These are phyloP conservation scores for Tylopilus sp. DNA, from an alignment of 768 basidiomycete genomes.

Conservation along the genomic window DNA sequence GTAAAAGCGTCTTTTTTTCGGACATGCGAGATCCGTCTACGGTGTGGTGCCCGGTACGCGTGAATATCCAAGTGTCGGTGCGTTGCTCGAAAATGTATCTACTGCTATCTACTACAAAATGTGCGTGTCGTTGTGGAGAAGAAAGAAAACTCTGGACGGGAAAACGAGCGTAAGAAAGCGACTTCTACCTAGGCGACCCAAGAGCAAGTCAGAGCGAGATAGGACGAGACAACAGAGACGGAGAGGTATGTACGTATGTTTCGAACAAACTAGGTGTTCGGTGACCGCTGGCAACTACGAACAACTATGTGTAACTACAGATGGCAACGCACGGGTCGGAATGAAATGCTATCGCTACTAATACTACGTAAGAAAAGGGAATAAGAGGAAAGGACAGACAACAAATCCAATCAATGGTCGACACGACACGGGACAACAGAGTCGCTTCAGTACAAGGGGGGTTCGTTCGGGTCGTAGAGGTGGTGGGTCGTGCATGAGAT, in stretches of 20 bases:
- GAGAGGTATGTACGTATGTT: slow-evolving; percentile 16
- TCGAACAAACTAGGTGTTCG: slow-evolving; percentile 36
- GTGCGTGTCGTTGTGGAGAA: slow-evolving; percentile 7
- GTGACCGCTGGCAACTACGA: slow-evolving; percentile 26
- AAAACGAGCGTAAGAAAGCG: neutral
- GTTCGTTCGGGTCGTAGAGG: slow-evolving; percentile 11
- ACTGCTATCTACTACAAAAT: slow-evolving; percentile 37
- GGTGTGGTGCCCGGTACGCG: too few relatives aligned
- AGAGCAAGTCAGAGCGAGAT: neutral
- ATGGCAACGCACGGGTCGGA: slow-evolving; percentile 24
- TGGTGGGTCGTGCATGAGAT: slow-evolving; percentile 16
- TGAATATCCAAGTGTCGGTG: slow-evolving; percentile 21
- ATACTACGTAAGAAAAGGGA: slow-evolving; percentile 12
- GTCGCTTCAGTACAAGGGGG: slow-evolving; percentile 7
- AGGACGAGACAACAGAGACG: neutral
- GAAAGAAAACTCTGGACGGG: neutral
- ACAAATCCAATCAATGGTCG: slow-evolving; percentile 24
- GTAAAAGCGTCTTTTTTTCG: too few relatives aligned
- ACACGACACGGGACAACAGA: slow-evolving; percentile 25
- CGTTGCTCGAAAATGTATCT: slow-evolving; percentile 33
- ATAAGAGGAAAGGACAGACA: slow-evolving; percentile 1
- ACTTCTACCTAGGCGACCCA: neutral
- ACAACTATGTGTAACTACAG: slow-evolving; percentile 32
- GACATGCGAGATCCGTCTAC: too few relatives aligned
- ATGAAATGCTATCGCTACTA: slow-evolving; percentile 28